phyloP scores from a whole-genome alignment of 257 asterid species.

The Solanum lignicaule region DNA sequence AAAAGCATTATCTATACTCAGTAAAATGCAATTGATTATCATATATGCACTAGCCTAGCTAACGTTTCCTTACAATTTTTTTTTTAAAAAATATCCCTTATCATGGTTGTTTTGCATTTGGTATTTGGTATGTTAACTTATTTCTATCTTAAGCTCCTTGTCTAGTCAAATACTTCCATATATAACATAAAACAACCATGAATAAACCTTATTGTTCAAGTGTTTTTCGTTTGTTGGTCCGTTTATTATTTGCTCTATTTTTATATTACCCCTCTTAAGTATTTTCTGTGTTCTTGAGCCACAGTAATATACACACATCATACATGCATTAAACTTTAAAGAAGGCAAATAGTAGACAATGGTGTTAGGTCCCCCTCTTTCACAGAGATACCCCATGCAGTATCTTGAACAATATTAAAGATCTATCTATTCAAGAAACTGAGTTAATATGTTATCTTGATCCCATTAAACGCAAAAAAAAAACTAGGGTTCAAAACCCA shows the following conservation, averaged over 20 bases:
- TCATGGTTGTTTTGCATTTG: too few relatives aligned
- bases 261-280: background rate
- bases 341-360: background rate
- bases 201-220: background rate
- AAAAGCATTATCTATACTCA: background rate
- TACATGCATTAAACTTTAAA: background rate
- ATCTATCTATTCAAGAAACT: too few relatives aligned
- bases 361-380: background rate
- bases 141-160: background rate
- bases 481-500: too few relatives aligned
- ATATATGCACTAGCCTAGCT: background rate
- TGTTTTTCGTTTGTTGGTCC: background rate
- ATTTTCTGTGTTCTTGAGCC: background rate
- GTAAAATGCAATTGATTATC: background rate
- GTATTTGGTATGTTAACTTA: background rate
- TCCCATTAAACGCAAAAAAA: too few relatives aligned
- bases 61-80: too few relatives aligned
- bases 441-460: too few relatives aligned
- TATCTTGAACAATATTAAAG: background rate
- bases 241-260: background rate
- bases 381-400: background rate
- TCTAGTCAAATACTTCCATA: background rate
- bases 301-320: background rate
- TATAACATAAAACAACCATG: background rate
- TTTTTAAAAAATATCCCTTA: background rate